Base-by-base conservation (phyloP, 73 alveolate genomes). In the Paramecium pentaurelia region DNA sequence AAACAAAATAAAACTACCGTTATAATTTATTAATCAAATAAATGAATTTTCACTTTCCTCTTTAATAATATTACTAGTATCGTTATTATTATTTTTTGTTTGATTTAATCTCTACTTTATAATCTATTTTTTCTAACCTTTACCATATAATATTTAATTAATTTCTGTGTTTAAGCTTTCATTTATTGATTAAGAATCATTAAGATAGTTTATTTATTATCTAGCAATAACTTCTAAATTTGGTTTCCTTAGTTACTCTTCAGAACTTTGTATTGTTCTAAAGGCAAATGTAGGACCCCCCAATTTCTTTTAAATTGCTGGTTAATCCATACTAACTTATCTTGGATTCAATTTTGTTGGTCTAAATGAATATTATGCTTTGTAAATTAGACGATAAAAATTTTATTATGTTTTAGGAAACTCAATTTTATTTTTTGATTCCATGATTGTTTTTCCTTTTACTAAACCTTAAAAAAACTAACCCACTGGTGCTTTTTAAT, bases 311-410 rank as follows among this genome's bases (percentile, higher is more conserved):
- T 80, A 80, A 12, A 80, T 80, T 27, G 75, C 44, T 27, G 91
- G 91, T 22, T 80, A 80, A 45, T 44, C 51, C 38, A 42, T 40
- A 10, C 51, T 80, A 44, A 40, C 73, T 11, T 32, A 20, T 47
- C 91, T 42, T 6, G 91, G 91, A 47, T 80, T 80, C 58, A 80
- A 22, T 44, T 80, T 80, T 16, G 77, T 80, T 45, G 91, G 91
- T 47, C 91, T 80, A 58, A 80, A 80, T 80, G 91, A 80, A 80
- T 80, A 80, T 80, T 80, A 49, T 80, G 91, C 47, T 44, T 80
- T 80, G 58, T 80, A 80, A 80, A 80, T 64, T 47, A 80, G 14
- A 20, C 54, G 49, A 36, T 44, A 80, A 45, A 80, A 45, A 64
- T 49, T 80, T 49, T 80, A 20, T 80, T 44, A 27, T 2, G 75